phyloP scores from a whole-genome alignment of 2,329 filamentous ascomycete species.

The Fusarium protoensiforme region DNA sequence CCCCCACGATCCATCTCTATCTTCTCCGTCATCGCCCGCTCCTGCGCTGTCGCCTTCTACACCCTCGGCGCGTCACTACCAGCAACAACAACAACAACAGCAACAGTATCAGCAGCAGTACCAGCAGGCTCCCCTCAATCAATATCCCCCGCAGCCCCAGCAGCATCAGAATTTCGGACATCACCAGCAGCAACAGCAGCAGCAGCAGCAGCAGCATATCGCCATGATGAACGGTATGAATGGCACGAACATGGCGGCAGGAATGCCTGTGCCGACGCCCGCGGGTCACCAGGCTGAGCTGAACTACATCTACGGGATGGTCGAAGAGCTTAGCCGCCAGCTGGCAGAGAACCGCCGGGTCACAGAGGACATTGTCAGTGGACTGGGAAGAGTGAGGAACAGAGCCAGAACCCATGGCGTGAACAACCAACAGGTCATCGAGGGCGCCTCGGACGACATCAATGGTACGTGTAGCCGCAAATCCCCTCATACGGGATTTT shows the following conservation, averaged over 20 bases:
- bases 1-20: constrained; percentile 40
- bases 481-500: not conserved
- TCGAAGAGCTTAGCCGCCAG: constrained; percentile 73
- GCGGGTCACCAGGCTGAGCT: constrained; percentile 76
- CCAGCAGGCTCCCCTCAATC: constrained; percentile 30
- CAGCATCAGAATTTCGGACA: constrained; percentile 40
- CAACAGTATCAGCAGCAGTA: constrained; percentile 34
- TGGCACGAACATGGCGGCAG: constrained; percentile 58
- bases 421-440: constrained; percentile 69
- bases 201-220: constrained; percentile 38
- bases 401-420: constrained; percentile 63
- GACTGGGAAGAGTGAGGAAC: constrained; percentile 69
- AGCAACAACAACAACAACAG: constrained; percentile 37
- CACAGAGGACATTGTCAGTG: constrained; percentile 73
- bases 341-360: constrained; percentile 70
- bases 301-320: constrained; percentile 75
- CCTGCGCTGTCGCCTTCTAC: constrained; percentile 25
- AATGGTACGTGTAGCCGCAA: constrained; percentile 56
- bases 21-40: constrained; percentile 30
- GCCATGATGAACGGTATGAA: constrained; percentile 62
- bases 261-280: constrained; percentile 68
- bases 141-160: constrained; percentile 32
- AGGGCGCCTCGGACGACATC: constrained; percentile 65
- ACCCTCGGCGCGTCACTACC: constrained; percentile 43
- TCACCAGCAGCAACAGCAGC: constrained; percentile 28